Base-by-base conservation (phyloP, 1,139 yeast species). In the Eremothecium gossypii region DNA sequence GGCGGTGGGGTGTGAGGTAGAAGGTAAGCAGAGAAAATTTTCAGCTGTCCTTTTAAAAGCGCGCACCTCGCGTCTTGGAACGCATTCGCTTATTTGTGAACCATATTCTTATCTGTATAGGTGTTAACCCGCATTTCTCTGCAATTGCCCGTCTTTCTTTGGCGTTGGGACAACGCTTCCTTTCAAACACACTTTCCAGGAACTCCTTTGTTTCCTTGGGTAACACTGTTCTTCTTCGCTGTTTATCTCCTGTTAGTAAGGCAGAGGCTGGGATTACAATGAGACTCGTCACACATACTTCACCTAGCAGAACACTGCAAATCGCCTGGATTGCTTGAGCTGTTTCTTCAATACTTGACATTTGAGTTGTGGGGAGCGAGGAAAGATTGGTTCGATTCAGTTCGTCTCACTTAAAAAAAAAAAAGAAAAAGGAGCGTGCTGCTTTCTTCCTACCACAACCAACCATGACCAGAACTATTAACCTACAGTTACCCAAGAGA, bases 31-130 rank as follows among this genome's bases (percentile, higher is more conserved):
- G 14, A 27, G 32, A 31, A 40, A 29, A 39, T 35, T 40, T 34
- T 34, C 37, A 38, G 39, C 39, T 36, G 35, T 27, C 35, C 39
- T 36, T 29, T 29, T 36, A 29, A 36, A 29, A 36, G 32, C 39
- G 32, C 35, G 32, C 35, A 36, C 38, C 38, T 32, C 35, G 35
- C 35, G 35, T 75, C 80, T 36, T 36, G 17, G 40, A 13, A 29
- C 40, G 34, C 40, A 37, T 37, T 29, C 40, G 34, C 34, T 37
- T 37, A 29, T 37, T 37, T 29, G 40, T 37, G 33, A 45, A 44
- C 47, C 50, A 47, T 29, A 46, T 43, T 39, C 49, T 44, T 28
- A 47, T 47, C 45, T 47, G 50, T 32, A 38, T 36, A 28, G 49
- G 42, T 26, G 50, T 45, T 34, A 47, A 30, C 32, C 47, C 48